Evolutionary conservation across 2,329 filamentous ascomycete genomes (phyloP).

Genomic region (Daldinia sp.): DNA sequence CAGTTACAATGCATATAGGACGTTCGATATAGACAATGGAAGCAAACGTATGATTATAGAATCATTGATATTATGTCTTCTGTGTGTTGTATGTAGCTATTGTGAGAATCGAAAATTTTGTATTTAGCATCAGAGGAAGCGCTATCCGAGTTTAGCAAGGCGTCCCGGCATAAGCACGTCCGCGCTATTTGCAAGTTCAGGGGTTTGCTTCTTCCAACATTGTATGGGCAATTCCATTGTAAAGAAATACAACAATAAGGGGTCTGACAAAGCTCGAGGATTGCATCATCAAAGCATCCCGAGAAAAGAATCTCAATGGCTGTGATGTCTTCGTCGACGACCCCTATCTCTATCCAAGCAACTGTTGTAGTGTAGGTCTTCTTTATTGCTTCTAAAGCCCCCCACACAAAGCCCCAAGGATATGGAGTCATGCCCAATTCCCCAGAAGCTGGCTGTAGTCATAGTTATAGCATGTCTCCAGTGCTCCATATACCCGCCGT

Average conservation of each 20-base stretch:
- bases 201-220: slow-evolving; percentile 10
- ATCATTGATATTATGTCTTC: slow-evolving; percentile 4
- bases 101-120: slow-evolving; percentile 3
- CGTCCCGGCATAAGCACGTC: slow-evolving; percentile 28
- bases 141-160: slow-evolving; percentile 32
- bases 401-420: slow-evolving; percentile 26
- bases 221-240: slow-evolving; percentile 15
- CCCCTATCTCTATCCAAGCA: slow-evolving; percentile 4
- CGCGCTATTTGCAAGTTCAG: slow-evolving; percentile 28
- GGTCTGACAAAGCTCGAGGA: not conserved
- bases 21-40: not conserved
- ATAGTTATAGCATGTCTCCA: slow-evolving; percentile 19
- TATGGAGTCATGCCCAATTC: slow-evolving; percentile 29
- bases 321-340: slow-evolving; percentile 15
- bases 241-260: slow-evolving; percentile 8
- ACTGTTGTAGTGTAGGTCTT: slow-evolving; percentile 5
- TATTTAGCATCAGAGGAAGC: slow-evolving; percentile 19
- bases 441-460: slow-evolving; percentile 25
- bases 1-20: not conserved
- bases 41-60: not conserved
- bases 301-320: not conserved
- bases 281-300: not conserved
- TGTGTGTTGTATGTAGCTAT: slow-evolving; percentile 6
- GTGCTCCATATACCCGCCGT: slow-evolving; percentile 30
- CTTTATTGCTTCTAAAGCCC: slow-evolving; percentile 20